Base-by-base conservation (phyloP, 1,284 basidiomycete species). In the Malassezia caprae region DNA sequence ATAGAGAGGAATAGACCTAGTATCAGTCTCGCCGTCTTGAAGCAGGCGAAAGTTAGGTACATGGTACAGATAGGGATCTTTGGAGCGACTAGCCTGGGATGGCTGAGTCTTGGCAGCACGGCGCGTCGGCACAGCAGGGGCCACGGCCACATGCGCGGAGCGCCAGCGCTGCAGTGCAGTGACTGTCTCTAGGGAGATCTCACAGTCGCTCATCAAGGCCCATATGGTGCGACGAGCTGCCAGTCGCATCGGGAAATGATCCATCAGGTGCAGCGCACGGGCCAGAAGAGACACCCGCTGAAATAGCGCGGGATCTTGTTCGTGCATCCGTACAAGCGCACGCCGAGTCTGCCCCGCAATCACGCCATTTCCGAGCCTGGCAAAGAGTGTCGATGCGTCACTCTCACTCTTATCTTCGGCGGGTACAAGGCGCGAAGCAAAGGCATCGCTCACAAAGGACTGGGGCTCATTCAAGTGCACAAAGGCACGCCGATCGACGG, bases 311-410 rank as follows among this genome's bases (percentile, higher is more conserved):
- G 55, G 61, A 55, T 68, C 57, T 46, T 65, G 58, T 15, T 59
- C 82, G 62, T 91, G 91, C 3, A 68, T 48, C 53, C 63, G 65
- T 41, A 60, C 53, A 10, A 74, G 53, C 41, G 63, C 60, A 17
- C 63, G 60, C 30, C 62, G 61, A 3, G 71, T 65, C 12, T 66
- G 67, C 23, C 64, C 63, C 1, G 91, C 90, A 52, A 98, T 85
- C 49, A 98, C 90, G 23, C 91, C 89, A 68, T 98, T 99, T 43
- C 88, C 86, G 35, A 98, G 79, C 71, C 96, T 96, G 65, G 91
- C 86, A 46, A 99, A 87, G 8, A 88, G 85, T 4, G 84, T 84
- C 67, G 93, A 81, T 30, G 91, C 85, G 63, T 93, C 87, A n/a
- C 84, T 79, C 67, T 96, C 90, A 39, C 83, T 77, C 41, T 60